These are phyloP conservation scores for Corymbia calophylla DNA, from an alignment of 441 rosid genomes.

Conservation along the genomic window DNA sequence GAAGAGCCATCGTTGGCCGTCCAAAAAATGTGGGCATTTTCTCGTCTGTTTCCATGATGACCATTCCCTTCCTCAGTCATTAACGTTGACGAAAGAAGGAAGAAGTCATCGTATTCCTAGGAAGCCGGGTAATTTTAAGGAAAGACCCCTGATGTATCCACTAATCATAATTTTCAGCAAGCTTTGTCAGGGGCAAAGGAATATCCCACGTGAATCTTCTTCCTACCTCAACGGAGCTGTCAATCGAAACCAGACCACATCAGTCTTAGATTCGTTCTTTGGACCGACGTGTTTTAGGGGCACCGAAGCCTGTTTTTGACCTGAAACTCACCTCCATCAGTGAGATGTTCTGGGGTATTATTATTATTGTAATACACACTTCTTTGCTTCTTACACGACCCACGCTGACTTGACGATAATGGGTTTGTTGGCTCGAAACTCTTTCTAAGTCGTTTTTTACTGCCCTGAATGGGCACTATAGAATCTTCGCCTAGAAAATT, in stretches of 20 bases:
- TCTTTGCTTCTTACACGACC: not conserved
- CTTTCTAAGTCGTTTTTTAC: not conserved
- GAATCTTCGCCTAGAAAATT: not conserved
- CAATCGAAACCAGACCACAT: not conserved
- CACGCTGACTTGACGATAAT: rapidly evolving
- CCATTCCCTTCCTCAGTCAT: not conserved
- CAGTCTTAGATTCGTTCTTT: not conserved
- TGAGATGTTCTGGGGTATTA: no score
- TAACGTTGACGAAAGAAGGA: not conserved
- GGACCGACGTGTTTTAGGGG: not conserved
- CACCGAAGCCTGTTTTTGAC: not conserved
- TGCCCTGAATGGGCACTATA: not conserved
- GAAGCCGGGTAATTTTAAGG: not conserved
- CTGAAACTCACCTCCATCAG: no score
- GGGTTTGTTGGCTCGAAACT: not conserved
- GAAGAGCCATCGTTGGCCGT: not conserved
- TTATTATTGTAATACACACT: not conserved
- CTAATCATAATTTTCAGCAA: not conserved
- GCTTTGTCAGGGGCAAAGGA: not conserved
- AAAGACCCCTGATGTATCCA: not conserved
- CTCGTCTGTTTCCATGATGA: not conserved
- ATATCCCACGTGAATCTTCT: not conserved
- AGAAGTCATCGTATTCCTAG: not conserved
- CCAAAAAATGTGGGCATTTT: not conserved
- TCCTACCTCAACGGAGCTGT: not conserved